Evolutionary conservation across 768 basidiomycete genomes (phyloP), one percentile per base, ranked within the genome.

Genomic region (Pholiota conissans): DNA sequence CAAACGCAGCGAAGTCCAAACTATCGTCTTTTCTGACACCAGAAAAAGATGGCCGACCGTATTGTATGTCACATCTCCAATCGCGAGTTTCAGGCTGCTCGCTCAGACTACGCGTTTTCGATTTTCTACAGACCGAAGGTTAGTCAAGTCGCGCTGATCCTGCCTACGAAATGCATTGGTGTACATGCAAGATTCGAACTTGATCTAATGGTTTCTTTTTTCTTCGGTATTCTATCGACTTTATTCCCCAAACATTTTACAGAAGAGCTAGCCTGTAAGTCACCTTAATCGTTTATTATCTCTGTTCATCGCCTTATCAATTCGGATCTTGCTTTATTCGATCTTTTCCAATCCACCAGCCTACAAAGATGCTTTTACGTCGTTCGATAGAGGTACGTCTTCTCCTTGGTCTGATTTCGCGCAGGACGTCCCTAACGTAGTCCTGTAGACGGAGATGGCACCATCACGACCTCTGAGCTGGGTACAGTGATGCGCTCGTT

Each of bases 341-440:
- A n/a, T n/a, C n/a, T n/a, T n/a, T n/a, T 13, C 6, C 20, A 14
- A 10, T 3, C 42, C 11, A 39, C 32, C 63, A 92, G 94, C 96
- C 75, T 98, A 95, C 84, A 96, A 95, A 82, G 95, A 98, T 79
- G 96, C 95, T 39, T 98, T 98, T 78, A 93, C 94, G 56, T 83
- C 97, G 14, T 98, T 98, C 72, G 94, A 96, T 79, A 95, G 93
- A 74, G 90, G 93, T 93, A 59, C 57, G 81, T 74, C 26, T 20
- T 26, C 35, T 13, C 10, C 39, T 26, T 48, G 32, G 14, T 52
- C 24, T 42, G 49, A 45, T 54, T 48, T 62, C 57, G 57, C 30
- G 30, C 6, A 32, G 13, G 13, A 6, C 13, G 30, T 32, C 30
- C 30, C 6, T 32, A 40, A 32, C 62, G n/a, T n/a, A n/a, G n/a